Evolutionary conservation across 345 rosid species (phyloP).

Genomic region (Adansonia digitata): DNA sequence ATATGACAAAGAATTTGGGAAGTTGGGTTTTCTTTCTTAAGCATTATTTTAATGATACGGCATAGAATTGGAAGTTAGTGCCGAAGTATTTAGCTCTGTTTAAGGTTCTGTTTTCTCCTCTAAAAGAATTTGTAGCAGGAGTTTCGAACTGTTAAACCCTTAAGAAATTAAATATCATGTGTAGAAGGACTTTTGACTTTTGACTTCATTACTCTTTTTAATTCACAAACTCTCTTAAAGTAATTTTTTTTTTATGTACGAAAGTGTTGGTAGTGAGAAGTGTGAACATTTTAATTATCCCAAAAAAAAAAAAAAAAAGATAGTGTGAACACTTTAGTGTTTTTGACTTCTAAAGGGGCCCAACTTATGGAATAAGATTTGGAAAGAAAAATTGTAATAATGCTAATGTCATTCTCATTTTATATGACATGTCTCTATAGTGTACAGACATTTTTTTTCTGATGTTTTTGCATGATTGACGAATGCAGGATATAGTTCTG

Average conservation of each 20-base stretch:
- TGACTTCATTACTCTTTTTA: not conserved
- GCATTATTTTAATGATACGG: not conserved
- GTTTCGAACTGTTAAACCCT: not conserved
- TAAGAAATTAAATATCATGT: not conserved
- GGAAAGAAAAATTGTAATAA: not conserved
- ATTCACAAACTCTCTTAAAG: no score
- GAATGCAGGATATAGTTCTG: slow-evolving; percentile 66
- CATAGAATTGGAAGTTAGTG: no score
- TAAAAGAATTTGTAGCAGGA: not conserved
- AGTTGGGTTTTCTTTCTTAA: no score
- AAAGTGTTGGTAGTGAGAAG: no score
- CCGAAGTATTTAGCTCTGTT: not conserved
- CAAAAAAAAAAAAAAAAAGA: no score
- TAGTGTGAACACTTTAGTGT: no score
- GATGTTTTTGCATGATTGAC: not conserved
- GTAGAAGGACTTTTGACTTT: not conserved
- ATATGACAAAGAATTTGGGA: no score
- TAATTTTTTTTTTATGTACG: no score
- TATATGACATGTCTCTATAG: not conserved
- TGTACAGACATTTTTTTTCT: not conserved
- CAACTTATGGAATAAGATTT: no score
- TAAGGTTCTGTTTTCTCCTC: not conserved
- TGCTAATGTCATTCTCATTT: no score
- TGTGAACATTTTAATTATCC: no score
- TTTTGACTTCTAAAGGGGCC: no score